Base-by-base conservation (phyloP, 2,329 filamentous ascomycete genomes). In the Emergomyces africanus region DNA sequence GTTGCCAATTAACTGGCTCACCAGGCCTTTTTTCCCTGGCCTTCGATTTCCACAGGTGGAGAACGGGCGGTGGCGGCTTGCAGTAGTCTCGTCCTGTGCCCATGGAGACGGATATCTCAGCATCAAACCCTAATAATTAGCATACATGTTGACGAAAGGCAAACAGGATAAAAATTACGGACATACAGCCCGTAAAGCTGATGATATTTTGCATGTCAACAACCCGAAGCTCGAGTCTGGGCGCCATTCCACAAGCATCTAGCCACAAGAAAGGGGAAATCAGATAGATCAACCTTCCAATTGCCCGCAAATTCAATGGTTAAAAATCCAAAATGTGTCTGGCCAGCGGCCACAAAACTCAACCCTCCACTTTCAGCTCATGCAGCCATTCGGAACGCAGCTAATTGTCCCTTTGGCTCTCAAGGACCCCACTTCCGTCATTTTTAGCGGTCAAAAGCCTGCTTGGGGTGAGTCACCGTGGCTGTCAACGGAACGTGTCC, bases 51-150 rank as follows among this genome's bases (percentile, higher is more conserved):
- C 50, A 39, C 50, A 23, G 33, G 50, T 53, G 50, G 50, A 23
- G 28, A 42, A 55, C 30, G 53, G 44, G 53, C 53, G 23, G 10
- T 23, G 25, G 20, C 37, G 53, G 53, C 53, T 44, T 55, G 53
- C 53, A 55, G 53, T 55, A 55, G 53, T n/a, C 53, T n/a, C 37
- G 37, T 44, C 53, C 53, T 55, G 15, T 55, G 35, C 44, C 53
- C 53, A 44, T 55, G 53, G 53, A 10, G 53, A 55, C 39, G 53
- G 53, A 55, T 55, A 8, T 12, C 53, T 28, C 53, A n/a, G 35
- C 12, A 8, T 41, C n/a, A n/a, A 39, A 39, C 25, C 25, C 25
- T 50, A 50, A 50, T 50, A 6, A 15, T 33, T 41, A 20, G 28
- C 4, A 8, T 20, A 0, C 14, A 18, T 30, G 53, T 23, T 20